A percentile compares a stretch with the other conserved stretches of the same genome.
Conservation (phyloP, 371 early-diverging fungal species). For the Phascolomyces articulosus region DNA sequence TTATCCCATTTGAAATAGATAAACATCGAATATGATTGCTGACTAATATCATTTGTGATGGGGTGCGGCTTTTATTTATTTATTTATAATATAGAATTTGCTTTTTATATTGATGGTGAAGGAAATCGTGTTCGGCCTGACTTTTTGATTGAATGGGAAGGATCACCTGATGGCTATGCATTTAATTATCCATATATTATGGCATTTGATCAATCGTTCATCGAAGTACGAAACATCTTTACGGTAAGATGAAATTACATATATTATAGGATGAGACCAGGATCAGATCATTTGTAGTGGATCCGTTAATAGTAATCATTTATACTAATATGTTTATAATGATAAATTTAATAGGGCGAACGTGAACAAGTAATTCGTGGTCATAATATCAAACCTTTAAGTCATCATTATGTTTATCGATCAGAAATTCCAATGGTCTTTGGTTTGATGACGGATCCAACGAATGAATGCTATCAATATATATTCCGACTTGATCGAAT, state of each 20-base stretch:
- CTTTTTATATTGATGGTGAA: slow-evolving; percentile 32
- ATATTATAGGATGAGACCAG: neutral
- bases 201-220: slow-evolving; percentile 30
- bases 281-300: neutral
- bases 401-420: slow-evolving; percentile 24
- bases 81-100: slow-evolving; percentile 22
- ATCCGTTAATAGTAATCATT: neutral
- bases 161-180: slow-evolving; percentile 25
- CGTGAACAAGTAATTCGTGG: slow-evolving; percentile 61
- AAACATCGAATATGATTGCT: too few species aligned
- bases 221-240: slow-evolving; percentile 27
- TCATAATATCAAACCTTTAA: slow-evolving; percentile 48
- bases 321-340: too few species aligned
- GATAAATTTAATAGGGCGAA: slow-evolving; percentile 32
- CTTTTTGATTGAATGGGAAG: slow-evolving; percentile 36
- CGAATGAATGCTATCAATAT: slow-evolving; percentile 19
- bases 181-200: slow-evolving; percentile 31
- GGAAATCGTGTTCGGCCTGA: slow-evolving; percentile 22
- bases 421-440: slow-evolving; percentile 14
- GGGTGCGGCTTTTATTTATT: too few species aligned
- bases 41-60: too few species aligned
- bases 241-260: slow-evolving; percentile 18
- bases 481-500: slow-evolving; percentile 20
- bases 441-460: slow-evolving; percentile 32
- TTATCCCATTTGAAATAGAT: too few species aligned